Base-by-base conservation (phyloP, 2,329 filamentous ascomycete species). In the Mycosphaerella arachidis region DNA sequence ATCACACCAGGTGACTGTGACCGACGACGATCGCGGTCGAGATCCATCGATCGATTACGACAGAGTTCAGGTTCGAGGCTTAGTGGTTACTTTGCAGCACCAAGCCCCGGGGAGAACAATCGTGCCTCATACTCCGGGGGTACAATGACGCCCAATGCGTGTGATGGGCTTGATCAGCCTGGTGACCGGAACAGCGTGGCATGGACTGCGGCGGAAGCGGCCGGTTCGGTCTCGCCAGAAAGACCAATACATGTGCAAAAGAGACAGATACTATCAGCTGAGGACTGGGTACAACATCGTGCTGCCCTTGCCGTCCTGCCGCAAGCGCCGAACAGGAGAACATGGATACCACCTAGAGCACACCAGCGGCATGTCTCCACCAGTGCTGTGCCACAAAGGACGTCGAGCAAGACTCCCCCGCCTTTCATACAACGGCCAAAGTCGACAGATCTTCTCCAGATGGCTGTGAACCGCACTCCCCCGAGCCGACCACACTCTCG, bases 241-340 rank as follows among this genome's bases (percentile, higher is more conserved):
- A 75, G 78, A 30, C 73, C 78, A 13, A 52, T 33, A 30, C 27
- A n/a, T 31, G 80, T 81, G n/a, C 80, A 77, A 46, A 77, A 75
- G 9, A 71, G 81, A 16, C 80, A 77, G 48, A 77, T 76, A 8
- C 71, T 96, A 12, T 89, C 88, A 4, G 82, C 91, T 0, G 91
- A 96, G 72, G 86, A 95, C 67, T 96, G 88, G 75, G 91, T 96
- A 6, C 86, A 91, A 68, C 88, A 93, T 67, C 86, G 91, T 63
- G 88, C 87, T 24, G 79, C 84, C 12, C 74, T 77, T 46, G 77
- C 78, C 4, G 79, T 81, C 18, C 78, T 81, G 9, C 77, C 81
- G 52, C 80, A 81, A 6, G 69, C 82, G 45, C 67, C 69, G n/a
- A 62, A 65, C 3, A 63, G 65, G 37, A 65, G 63, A 52, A 72